A percentile compares a stretch with the other conserved stretches of the same genome.
These are phyloP conservation scores for Exophiala aquamarina DNA, from an alignment of 2,329 filamentous ascomycete genomes.

Conservation along the genomic window DNA sequence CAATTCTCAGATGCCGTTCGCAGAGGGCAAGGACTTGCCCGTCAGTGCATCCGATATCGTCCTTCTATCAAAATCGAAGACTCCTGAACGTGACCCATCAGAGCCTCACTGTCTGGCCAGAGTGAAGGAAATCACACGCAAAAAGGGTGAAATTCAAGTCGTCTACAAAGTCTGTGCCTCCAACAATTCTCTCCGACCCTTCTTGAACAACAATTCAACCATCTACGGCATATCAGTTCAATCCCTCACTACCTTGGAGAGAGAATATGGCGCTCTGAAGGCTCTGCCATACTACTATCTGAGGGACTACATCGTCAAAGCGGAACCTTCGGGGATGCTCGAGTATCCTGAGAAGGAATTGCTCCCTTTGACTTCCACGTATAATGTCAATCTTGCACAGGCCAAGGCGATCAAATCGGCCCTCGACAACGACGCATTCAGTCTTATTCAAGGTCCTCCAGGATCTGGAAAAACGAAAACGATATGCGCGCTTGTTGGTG, in stretches of 20 bases:
- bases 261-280: conserved; percentile 89
- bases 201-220: conserved; percentile 67
- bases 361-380: conserved; percentile 68
- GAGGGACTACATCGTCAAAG: conserved; percentile 85
- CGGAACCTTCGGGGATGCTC: conserved; percentile 85
- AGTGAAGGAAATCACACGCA: conserved; percentile 75
- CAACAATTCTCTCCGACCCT: conserved; percentile 60
- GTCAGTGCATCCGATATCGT: conserved; percentile 86
- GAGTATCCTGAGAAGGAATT: conserved; percentile 75
- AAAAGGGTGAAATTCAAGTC: conserved; percentile 78
- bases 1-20: conserved; percentile 74
- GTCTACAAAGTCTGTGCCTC: conserved; percentile 75
- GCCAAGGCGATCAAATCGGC: conserved; percentile 89
- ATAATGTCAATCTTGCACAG: conserved; percentile 83
- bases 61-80: conserved; percentile 72
- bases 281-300: conserved; percentile 94
- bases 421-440: conserved; percentile 94
- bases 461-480: conserved; percentile 99
- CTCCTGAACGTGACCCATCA: conserved; percentile 64
- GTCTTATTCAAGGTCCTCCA: conserved; percentile 90
- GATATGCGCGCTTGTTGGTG: conserved; percentile 92
- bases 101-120: conserved; percentile 83
- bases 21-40: conserved; percentile 68
- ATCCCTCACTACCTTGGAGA: conserved; percentile 90
- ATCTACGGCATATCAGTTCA: conserved; percentile 80